Percentiles rank a stretch among this genome's conserved stretches.
phyloP scores from a whole-genome alignment of 1,139 yeast genomes.

The Magnusiomyces tetraspermus region DNA sequence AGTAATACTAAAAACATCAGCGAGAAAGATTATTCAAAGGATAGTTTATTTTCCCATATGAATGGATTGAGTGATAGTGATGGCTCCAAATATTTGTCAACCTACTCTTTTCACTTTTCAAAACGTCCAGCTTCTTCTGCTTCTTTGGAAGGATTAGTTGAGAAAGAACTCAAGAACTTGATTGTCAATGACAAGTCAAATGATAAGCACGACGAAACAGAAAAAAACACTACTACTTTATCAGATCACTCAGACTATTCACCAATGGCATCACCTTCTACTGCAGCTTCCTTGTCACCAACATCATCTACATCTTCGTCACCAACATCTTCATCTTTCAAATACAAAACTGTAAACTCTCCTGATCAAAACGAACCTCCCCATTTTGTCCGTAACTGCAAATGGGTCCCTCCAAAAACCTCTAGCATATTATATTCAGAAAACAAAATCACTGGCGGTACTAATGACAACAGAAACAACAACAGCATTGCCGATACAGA shows the following conservation, averaged over 20 bases:
- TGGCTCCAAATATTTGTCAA: too few species aligned
- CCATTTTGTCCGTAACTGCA: background rate
- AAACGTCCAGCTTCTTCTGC: background rate
- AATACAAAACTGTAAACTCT: background rate
- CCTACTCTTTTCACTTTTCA: background rate
- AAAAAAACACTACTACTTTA: too few species aligned
- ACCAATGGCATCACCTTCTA: too few species aligned
- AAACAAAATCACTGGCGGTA: too few species aligned
- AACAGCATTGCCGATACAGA: too few species aligned
- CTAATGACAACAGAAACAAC: too few species aligned
- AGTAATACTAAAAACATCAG: too few species aligned
- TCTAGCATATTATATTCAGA: too few species aligned
- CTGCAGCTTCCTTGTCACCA: background rate
- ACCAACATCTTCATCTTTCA: background rate
- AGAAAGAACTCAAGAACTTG: background rate
- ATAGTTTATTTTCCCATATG: too few species aligned
- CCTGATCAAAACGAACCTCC: background rate
- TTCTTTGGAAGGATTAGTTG: background rate
- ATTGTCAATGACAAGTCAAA: background rate
- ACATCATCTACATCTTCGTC: background rate
- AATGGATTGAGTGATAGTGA: too few species aligned
- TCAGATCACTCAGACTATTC: too few species aligned
- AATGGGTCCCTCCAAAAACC: conserved; percentile 3
- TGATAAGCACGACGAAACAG: background rate
- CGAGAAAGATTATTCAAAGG: too few species aligned